Evolutionary conservation across 495 filamentous ascomycete species (phyloP).

Genomic region (Penicillium cataractarum): DNA sequence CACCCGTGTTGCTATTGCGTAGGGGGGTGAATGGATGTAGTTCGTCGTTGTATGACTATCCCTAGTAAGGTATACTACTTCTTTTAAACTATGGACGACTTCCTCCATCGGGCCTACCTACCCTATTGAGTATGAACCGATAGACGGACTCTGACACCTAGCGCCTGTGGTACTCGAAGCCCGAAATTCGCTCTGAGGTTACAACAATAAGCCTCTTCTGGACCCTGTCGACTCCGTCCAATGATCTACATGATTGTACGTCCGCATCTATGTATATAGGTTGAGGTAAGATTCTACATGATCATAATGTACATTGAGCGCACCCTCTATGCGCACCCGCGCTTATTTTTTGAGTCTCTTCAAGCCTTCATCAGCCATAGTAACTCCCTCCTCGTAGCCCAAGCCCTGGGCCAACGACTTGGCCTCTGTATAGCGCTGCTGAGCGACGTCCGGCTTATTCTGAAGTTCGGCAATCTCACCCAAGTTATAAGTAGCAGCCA

Average conservation of each 20-base stretch:
- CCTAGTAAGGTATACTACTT: neutral
- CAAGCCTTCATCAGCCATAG: conserved; percentile 53
- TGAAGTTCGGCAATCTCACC: conserved; percentile 78
- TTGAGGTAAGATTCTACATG: conserved; percentile 18
- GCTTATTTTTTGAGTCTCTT: conserved; percentile 47
- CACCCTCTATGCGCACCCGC: neutral
- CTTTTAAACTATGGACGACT: neutral
- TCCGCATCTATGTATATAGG: neutral
- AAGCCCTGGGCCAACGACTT: conserved; percentile 62
- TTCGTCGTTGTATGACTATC: too few relatives aligned
- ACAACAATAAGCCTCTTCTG: neutral
- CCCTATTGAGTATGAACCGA: too few relatives aligned
- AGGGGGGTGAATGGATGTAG: too few relatives aligned
- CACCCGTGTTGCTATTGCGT: conserved; percentile 5
- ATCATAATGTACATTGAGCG: conserved; percentile 27
- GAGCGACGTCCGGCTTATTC: conserved; percentile 65
- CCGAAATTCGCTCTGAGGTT: neutral
- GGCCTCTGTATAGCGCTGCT: conserved; percentile 59
- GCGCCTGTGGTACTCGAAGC: too few relatives aligned
- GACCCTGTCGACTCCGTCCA: neutral
- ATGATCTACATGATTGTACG: neutral
- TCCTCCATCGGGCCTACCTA: too few relatives aligned
- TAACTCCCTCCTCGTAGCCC: conserved; percentile 65
- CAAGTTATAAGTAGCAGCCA: conserved; percentile 81
- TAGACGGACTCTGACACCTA: too few relatives aligned